These are phyloP conservation scores for Pichia sp. DNA, from an alignment of 1,139 yeast species.

Conservation along the genomic window DNA sequence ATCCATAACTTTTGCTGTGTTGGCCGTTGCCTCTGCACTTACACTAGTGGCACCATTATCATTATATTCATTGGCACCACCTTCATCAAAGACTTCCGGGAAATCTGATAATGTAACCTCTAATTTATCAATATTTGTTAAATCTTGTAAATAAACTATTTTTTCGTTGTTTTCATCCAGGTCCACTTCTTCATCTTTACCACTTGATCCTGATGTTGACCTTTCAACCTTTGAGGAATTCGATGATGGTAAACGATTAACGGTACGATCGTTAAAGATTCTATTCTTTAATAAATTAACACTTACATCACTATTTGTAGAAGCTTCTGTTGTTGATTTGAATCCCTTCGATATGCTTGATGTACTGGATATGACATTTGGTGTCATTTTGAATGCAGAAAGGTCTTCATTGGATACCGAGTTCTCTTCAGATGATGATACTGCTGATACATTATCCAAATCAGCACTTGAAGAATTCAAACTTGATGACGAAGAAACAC, in stretches of 20 bases:
- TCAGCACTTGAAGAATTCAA: not conserved
- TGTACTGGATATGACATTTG: conserved; percentile 1
- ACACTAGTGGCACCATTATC: not conserved
- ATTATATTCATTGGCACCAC: not conserved
- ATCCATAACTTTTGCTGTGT: not conserved
- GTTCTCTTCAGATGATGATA: conserved; percentile 5
- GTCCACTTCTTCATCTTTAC: not conserved
- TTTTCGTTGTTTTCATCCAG: not conserved
- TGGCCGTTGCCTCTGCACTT: not conserved
- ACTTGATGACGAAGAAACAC: not conserved
- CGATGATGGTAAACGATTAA: not conserved
- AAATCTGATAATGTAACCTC: conserved; percentile 4
- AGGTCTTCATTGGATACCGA: conserved; percentile 1
- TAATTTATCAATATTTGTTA: conserved; percentile 7
- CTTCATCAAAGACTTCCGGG: not conserved
- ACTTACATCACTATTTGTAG: conserved; percentile 3
- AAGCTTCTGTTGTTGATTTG: not conserved
- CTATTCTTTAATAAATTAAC: not conserved
- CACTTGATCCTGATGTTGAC: not conserved
- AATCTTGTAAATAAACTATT: conserved; percentile 4
- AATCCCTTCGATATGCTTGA: conserved; percentile 5
- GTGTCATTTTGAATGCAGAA: conserved; percentile 3
- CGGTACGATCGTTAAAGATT: no score
- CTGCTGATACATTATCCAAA: not conserved
- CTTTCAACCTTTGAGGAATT: not conserved